These are phyloP conservation scores for Apiotrichum laibachii DNA, from an alignment of 1,284 basidiomycete genomes.

Conservation along the genomic window DNA sequence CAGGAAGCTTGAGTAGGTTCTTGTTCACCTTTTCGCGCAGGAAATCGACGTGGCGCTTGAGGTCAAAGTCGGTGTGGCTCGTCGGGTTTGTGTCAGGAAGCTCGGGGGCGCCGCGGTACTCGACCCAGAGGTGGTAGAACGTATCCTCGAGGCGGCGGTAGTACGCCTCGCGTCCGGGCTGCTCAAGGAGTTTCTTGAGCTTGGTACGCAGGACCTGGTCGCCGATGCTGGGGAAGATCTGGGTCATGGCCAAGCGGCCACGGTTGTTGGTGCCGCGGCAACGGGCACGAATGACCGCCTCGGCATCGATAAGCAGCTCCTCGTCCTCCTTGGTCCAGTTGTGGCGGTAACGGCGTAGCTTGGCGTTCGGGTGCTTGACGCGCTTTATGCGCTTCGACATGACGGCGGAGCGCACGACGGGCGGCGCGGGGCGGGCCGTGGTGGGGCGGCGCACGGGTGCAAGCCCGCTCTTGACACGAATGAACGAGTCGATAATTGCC, in stretches of 20 bases:
- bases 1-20: slow-evolving; percentile 60
- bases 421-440: background rate
- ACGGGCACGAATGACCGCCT: slow-evolving; percentile 74
- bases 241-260: slow-evolving; percentile 51
- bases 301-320: slow-evolving; percentile 78
- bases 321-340: slow-evolving; percentile 82
- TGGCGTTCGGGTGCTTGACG: slow-evolving; percentile 10
- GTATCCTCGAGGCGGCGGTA: slow-evolving; percentile 72
- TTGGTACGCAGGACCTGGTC: slow-evolving; percentile 29
- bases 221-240: slow-evolving; percentile 65
- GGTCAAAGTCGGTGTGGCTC: slow-evolving; percentile 69
- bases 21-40: slow-evolving; percentile 78
- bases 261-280: slow-evolving; percentile 52
- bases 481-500: slow-evolving; percentile 21
- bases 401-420: background rate
- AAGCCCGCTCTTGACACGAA: slow-evolving; percentile 13
- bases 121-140: slow-evolving; percentile 73
- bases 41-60: slow-evolving; percentile 72
- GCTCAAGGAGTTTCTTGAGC: slow-evolving; percentile 58
- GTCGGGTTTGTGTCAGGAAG: slow-evolving; percentile 69
- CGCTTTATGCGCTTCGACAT: slow-evolving; percentile 2
- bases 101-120: slow-evolving; percentile 63
- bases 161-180: slow-evolving; percentile 69
- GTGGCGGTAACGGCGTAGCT: slow-evolving; percentile 56
- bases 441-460: background rate